Evolutionary conservation across 768 basidiomycete genomes (phyloP), one percentile per base, ranked within the genome.

Genomic region (Amanita brunnescens): DNA sequence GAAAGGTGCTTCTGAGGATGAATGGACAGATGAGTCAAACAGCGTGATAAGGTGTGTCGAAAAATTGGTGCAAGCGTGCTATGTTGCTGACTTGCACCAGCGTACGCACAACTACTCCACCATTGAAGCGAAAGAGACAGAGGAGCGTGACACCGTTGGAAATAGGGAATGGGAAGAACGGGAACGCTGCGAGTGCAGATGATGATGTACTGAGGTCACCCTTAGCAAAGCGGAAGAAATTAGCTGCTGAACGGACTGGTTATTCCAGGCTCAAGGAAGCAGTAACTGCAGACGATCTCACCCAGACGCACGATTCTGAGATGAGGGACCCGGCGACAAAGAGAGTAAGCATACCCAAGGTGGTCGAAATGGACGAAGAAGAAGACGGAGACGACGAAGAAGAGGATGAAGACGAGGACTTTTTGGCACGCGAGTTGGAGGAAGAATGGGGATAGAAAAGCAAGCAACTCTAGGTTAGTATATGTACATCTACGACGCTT

Each of bases 141-240:
- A 76, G 87, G 33, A 88, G 85, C 59, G 60, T 78, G 18, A 90
- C 89, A 3, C 85, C 88, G 0, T 83, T 82, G 4, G 81, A 83
- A 20, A 62, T 64, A 33, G 70, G 69, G 24, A 50, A 42, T 13
- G 21, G 40, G 52, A 60, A 64, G 44, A 74, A 69, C 55, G 63
- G 67, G 13, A 62, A 65, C 46, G 21, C 24, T 45, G 6, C 49
- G 51, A 41, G 42, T 10, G 60, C 56, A 14, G 67, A 67, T 13
- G 64, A 74, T 32, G 76, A 80, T 58, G 57, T 61, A 10, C 65
- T 81, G 20, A 74, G 80, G 13, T 89, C 87, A 2, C 87, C 87
- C 1, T 71, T 87, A 37, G 79, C 86, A 16, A 92, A 91, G 67
- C 79, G 89, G 64, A 89, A 87, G 71, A 88, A 83, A 66, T 58